phyloP scores from a whole-genome alignment of 2,329 filamentous ascomycete genomes.

The Zymoseptoria brevis region DNA sequence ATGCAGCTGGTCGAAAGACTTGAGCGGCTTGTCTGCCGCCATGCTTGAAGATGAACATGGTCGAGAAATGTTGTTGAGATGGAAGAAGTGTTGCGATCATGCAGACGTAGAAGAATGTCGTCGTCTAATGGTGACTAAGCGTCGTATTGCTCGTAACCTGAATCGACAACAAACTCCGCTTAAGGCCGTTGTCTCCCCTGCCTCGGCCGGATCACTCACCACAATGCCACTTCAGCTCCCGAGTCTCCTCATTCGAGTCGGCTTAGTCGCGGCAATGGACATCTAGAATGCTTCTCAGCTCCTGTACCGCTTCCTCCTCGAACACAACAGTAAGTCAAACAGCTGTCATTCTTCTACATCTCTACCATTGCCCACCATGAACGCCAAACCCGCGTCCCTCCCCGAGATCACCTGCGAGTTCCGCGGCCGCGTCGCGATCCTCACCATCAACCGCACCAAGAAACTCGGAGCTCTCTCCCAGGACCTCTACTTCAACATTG shows the following conservation, averaged over 20 bases:
- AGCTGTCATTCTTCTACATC: background rate
- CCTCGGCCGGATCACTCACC: background rate
- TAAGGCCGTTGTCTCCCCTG: background rate
- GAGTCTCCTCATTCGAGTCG: background rate
- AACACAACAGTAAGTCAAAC: background rate
- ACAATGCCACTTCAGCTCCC: background rate
- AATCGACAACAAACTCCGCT: background rate
- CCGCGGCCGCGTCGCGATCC: conserved; percentile 64
- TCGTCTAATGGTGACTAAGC: background rate
- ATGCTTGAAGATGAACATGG: conserved; percentile 23
- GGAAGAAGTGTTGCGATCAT: background rate
- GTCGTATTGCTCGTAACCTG: background rate
- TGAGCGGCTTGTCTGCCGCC: conserved; percentile 13
- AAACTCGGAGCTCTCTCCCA: conserved; percentile 80
- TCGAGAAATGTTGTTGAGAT: background rate
- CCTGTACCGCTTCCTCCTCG: background rate
- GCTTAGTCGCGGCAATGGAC: background rate
- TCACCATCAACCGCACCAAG: conserved; percentile 75
- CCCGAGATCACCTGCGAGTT: conserved; percentile 44
- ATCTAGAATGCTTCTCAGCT: background rate
- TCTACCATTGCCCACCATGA: conserved; percentile 5
- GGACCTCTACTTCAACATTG: conserved; percentile 58
- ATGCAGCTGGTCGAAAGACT: background rate
- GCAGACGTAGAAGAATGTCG: background rate
- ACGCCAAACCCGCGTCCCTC: conserved; percentile 13